Conservation (phyloP, 306 rosid genomes). For the peach (Prunus persica) region Prunus_persica_NCBIv2 NC_034009.1:45152001-45152500, state of each 20-base stretch:
- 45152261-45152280: neutral
- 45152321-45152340: slow-evolving; percentile 26
- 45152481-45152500: slow-evolving; percentile 54
- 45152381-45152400: slow-evolving; percentile 37
- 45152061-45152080: too few relatives aligned
- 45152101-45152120: too few relatives aligned
- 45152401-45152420: slow-evolving; percentile 59
- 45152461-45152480: slow-evolving; percentile 26
- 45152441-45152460: slow-evolving; percentile 74
- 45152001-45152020: too few relatives aligned
- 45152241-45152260: neutral
- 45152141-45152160: too few relatives aligned
- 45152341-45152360: slow-evolving; percentile 19
- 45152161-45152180: too few relatives aligned
- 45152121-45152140: too few relatives aligned
- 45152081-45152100: too few relatives aligned
- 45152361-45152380: slow-evolving; percentile 32
- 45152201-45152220: too few relatives aligned
- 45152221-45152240: too few relatives aligned
- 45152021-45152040: too few relatives aligned
- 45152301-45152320: slow-evolving; percentile 36
- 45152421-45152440: slow-evolving; percentile 85
- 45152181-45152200: too few relatives aligned
- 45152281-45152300: slow-evolving; percentile 49
- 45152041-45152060: too few relatives aligned